Conservation (phyloP, 345 rosid species). For the Populus deltoides region DNA sequence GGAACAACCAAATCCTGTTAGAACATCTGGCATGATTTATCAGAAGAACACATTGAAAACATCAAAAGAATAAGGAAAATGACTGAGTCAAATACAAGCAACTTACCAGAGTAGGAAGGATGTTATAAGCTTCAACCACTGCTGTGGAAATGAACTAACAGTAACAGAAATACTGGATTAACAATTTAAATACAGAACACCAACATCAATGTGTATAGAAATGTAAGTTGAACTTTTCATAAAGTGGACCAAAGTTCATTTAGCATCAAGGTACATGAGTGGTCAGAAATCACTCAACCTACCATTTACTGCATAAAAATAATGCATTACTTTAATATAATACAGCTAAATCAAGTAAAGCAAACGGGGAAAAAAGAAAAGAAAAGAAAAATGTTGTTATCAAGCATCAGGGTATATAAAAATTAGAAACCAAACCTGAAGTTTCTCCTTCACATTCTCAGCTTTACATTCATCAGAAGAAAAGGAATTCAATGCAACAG, state of each 20-base stretch:
- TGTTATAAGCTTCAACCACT: slow-evolving; percentile 74
- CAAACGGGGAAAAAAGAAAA: not conserved
- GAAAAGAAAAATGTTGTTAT: not conserved
- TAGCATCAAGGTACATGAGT: not conserved
- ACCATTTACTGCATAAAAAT: not conserved
- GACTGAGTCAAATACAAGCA: not conserved
- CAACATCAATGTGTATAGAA: not conserved
- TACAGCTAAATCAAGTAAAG: not conserved
- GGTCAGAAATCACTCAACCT: not conserved
- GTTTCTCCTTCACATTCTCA: slow-evolving; percentile 53
- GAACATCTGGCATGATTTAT: slow-evolving; percentile 5
- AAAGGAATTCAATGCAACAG: slow-evolving; percentile 61
- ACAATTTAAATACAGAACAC: not conserved
- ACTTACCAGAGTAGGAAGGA: slow-evolving; percentile 79
- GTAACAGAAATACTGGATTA: slow-evolving; percentile 16
- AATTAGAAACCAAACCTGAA: slow-evolving; percentile 49
- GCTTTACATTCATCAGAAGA: slow-evolving; percentile 33
- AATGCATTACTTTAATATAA: not conserved
- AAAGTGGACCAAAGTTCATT: no score
- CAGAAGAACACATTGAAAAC: not conserved
- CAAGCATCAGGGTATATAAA: not conserved
- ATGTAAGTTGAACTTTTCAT: no score
- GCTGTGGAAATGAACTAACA: slow-evolving; percentile 63
- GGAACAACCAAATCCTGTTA: slow-evolving; percentile 75
- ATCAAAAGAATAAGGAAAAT: not conserved